These are phyloP conservation scores for Calonectria pauciramosa DNA, from an alignment of 2,329 filamentous ascomycete species.

Conservation along the genomic window DNA sequence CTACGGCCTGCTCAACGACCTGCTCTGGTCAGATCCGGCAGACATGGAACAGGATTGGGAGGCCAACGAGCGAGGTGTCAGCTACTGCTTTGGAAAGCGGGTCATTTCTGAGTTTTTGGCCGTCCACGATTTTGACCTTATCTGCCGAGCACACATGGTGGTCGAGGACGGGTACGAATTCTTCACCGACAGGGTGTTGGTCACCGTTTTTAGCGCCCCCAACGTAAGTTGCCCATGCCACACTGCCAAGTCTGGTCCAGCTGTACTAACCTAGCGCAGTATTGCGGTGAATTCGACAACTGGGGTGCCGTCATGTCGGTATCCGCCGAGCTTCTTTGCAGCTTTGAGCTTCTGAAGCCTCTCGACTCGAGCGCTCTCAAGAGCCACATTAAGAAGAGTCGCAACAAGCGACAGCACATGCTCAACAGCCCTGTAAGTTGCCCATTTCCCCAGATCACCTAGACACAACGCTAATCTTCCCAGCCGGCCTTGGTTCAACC, in stretches of 20 bases:
- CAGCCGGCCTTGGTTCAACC: constrained; percentile 69
- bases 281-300: constrained; percentile 99
- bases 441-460: neutral
- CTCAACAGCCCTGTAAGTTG: constrained; percentile 92
- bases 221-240: constrained; percentile 76
- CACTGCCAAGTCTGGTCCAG: neutral
- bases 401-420: constrained; percentile 94
- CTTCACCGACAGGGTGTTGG: constrained; percentile 93
- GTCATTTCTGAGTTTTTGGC: constrained; percentile 97
- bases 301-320: constrained; percentile 99
- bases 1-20: constrained; percentile 93
- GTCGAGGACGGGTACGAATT: constrained; percentile 99
- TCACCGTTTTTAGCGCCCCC: constrained; percentile 97
- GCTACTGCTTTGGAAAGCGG: constrained; percentile 98
- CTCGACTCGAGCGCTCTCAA: constrained; percentile 96
- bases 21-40: constrained; percentile 97
- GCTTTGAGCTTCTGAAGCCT: constrained; percentile 96
- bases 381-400: constrained; percentile 98
- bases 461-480: constrained; percentile 24
- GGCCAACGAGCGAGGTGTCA: constrained; percentile 95
- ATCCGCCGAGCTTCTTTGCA: constrained; percentile 91
- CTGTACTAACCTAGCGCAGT: constrained; percentile 67
- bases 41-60: constrained; percentile 99
- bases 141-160: constrained; percentile 98
- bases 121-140: constrained; percentile 95